A percentile compares a stretch with the other conserved stretches of the same genome.
Evolutionary conservation across 2,329 filamentous ascomycete species (phyloP).

Genomic region (Alternaria solani): DNA sequence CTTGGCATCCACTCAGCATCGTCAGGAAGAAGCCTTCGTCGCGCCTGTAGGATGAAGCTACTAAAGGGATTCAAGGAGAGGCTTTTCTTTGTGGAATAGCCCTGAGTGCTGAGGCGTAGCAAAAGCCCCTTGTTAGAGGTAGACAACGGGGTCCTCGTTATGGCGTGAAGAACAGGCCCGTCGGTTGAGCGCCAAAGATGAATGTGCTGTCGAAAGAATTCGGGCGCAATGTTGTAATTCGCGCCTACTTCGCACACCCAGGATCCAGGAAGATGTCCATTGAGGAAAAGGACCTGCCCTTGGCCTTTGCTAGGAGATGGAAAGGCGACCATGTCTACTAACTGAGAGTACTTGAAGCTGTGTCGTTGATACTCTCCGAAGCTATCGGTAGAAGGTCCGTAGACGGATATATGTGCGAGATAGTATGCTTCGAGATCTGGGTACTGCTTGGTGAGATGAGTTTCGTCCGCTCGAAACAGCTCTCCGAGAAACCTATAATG

Average conservation of each 20-base stretch:
- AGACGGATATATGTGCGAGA: conserved; percentile 5
- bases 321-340: neutral
- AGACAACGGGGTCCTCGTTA: conserved; percentile 3
- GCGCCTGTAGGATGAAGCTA: neutral
- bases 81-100: neutral
- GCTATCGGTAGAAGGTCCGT: neutral
- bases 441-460: neutral
- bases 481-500: conserved; percentile 15
- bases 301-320: conserved; percentile 1
- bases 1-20: neutral
- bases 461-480: conserved; percentile 2
- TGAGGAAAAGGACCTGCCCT: conserved; percentile 16
- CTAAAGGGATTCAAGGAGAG: neutral
- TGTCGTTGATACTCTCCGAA: neutral
- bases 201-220: conserved; percentile 17
- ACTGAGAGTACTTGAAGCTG: conserved; percentile 4
- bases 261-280: conserved; percentile 16
- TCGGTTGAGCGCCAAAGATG: conserved; percentile 15
- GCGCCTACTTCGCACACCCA: conserved; percentile 15
- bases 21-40: neutral
- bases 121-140: conserved; percentile 5
- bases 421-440: conserved; percentile 10
- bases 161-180: conserved; percentile 12
- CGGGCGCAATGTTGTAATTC: conserved; percentile 8
- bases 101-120: conserved; percentile 14